Base-by-base conservation (phyloP, 768 basidiomycete species). In the Hericium coralloides region DNA sequence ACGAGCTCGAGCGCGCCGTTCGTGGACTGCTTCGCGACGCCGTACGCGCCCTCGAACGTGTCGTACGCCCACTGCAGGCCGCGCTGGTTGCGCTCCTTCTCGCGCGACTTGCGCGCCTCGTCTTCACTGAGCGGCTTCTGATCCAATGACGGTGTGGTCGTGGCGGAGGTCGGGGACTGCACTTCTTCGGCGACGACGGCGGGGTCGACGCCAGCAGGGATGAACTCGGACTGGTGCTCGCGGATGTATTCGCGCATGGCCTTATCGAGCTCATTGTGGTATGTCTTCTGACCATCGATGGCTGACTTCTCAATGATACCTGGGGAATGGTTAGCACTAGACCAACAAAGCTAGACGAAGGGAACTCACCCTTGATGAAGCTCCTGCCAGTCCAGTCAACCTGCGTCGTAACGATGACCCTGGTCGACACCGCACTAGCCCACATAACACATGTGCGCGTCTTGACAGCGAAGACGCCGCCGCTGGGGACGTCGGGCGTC, bases 321-420 rank as follows among this genome's bases (percentile, higher is more conserved):
- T 95, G 64, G 5, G 18, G 51, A 47, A 20, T 49, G 51, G 37
- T 55, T 25, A 10, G 51, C 26, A 14, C 22, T 9, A n/a, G 25
- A 1, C 9, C 36, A 57, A 18, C 37, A 57, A 18, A 10, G 31
- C 1, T 3, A 18, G 7, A 17, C 4, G 26, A 18, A 45, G 5
- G 38, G 39, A 12, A 59, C 74, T 61, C 57, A 93, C 94, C 88
- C 72, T 91, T 95, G 70, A 99, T 94, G 72, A 98, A 98, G 72
- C 92, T 95, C 63, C 93, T 80, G 47, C 95, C 95, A 0, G 91
- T 92, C 94, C 95, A 99, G 59, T 98, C 95, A 1, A 98, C 91
- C 60, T 88, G 82, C 4, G 89, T 92, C 43, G 92, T 94, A 3
- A 98, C 91, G 12, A 94, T 61, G 14, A 99, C 83, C 57, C 79